Conservation (phyloP, 768 basidiomycete species). For the Lentinula boryana region DNA sequence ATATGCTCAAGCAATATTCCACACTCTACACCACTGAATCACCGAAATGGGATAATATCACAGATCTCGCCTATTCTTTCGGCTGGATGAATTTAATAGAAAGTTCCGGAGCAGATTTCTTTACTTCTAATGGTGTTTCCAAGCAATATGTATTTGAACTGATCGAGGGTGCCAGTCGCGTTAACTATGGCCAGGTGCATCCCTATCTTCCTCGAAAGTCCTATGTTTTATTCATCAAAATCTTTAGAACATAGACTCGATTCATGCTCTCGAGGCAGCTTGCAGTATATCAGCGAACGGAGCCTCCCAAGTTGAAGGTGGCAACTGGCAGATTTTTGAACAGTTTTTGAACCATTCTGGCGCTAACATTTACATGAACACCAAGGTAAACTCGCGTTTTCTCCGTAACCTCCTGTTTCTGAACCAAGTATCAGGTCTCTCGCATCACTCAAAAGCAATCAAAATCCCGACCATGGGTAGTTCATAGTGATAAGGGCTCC, state of each 20-base stretch:
- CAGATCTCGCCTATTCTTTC: conserved; percentile 45
- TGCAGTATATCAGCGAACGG: conserved; percentile 67
- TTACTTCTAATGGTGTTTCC: conserved; percentile 47
- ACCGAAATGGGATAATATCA: conserved; percentile 59
- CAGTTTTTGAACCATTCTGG: conserved; percentile 65
- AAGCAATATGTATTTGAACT: conserved; percentile 63
- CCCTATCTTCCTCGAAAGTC: not conserved
- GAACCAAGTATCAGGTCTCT: conserved; percentile 35
- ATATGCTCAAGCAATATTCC: conserved; percentile 46
- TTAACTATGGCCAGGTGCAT: conserved; percentile 75
- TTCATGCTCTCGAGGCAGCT: conserved; percentile 75
- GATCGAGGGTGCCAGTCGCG: conserved; percentile 73
- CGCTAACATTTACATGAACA: conserved; percentile 67
- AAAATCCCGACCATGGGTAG: conserved; percentile 42
- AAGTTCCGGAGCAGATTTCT: conserved; percentile 52
- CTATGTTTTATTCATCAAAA: not conserved
- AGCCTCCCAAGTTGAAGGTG: conserved; percentile 63
- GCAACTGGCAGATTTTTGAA: conserved; percentile 84
- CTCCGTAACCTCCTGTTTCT: not conserved
- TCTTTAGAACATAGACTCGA: conserved; percentile 52
- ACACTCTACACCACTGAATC: conserved; percentile 48
- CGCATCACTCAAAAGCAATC: conserved; percentile 41
- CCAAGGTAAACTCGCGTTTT: conserved; percentile 39
- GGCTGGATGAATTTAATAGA: conserved; percentile 44
- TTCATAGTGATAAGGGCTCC: conserved; percentile 42